Evolutionary conservation across 148 eudicot genomes (phyloP).

Genomic region (Silene conica): DNA sequence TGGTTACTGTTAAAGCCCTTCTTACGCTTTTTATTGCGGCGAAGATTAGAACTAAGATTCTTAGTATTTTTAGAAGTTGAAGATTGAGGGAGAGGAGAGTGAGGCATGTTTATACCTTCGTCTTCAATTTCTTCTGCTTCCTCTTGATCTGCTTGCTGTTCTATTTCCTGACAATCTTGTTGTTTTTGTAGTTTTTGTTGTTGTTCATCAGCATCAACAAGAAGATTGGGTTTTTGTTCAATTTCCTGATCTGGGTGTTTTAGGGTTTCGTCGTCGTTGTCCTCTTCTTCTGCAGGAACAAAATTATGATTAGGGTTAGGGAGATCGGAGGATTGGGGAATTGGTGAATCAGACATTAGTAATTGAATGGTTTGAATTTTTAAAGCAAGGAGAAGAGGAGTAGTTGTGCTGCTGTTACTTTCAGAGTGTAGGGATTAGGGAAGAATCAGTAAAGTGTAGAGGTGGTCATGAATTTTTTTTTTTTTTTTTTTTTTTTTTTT

Average conservation of each 20-base stretch:
- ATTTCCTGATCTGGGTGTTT: not conserved
- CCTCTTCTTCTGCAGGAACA: conserved; percentile 5
- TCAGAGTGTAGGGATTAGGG: too few relatives aligned
- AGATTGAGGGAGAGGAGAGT: conserved; percentile 15
- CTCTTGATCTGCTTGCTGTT: conserved; percentile 15
- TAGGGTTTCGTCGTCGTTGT: conserved; percentile 13
- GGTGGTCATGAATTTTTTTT: not conserved
- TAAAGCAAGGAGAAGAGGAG: not conserved
- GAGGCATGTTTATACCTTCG: conserved; percentile 20
- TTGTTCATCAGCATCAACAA: not conserved
- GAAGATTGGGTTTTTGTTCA: not conserved
- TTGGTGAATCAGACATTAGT: conserved; percentile 26
- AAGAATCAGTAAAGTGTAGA: not conserved
- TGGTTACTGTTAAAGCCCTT: conserved; percentile 27
- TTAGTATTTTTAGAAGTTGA: conserved; percentile 6
- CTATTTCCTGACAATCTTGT: not conserved
- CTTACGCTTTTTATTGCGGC: conserved; percentile 34
- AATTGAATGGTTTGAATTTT: not conserved
- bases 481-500: too few relatives aligned
- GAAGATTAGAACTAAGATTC: conserved; percentile 9
- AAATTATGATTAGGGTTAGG: conserved; percentile 15
- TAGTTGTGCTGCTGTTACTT: not conserved
- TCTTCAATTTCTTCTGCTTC: conserved; percentile 20
- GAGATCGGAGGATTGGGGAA: not conserved
- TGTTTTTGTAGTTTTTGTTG: not conserved